A percentile compares a stretch with the other conserved stretches of the same genome.
These are phyloP conservation scores for Helichrysum umbraculigerum DNA, from an alignment of 129 eudicot species.

Conservation along the genomic window DNA sequence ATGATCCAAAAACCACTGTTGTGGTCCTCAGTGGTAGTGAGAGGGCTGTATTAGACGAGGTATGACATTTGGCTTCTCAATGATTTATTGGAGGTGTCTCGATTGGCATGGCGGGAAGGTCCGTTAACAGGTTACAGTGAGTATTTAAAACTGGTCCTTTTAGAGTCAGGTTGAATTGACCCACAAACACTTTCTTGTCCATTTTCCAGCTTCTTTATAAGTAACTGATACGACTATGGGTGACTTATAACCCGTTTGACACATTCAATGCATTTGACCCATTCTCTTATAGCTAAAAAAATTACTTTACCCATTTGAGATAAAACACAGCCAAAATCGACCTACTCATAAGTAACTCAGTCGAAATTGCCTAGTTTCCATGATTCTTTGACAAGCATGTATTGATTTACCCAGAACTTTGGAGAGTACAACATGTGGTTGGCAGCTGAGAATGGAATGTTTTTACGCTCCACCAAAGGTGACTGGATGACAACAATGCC, in stretches of 20 bases:
- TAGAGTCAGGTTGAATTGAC: neutral
- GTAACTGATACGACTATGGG: neutral
- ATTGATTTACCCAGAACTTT: constrained; percentile 10
- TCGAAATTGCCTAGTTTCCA: neutral
- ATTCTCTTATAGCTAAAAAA: neutral
- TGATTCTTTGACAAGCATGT: neutral
- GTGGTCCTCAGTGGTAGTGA: constrained; percentile 93
- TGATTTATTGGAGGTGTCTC: neutral
- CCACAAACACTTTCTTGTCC: neutral
- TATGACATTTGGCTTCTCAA: constrained; percentile 25
- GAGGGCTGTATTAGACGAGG: constrained; percentile 73
- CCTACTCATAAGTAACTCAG: neutral
- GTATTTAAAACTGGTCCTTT: neutral
- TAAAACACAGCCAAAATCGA: neutral
- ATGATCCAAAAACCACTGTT: constrained; percentile 79
- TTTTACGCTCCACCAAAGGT: constrained; percentile 12
- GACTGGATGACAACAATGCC: constrained; percentile 99
- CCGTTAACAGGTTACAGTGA: neutral
- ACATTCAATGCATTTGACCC: neutral
- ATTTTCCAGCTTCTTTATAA: neutral
- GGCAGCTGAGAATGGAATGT: constrained; percentile 21
- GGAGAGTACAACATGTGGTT: constrained; percentile 19
- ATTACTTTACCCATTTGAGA: neutral
- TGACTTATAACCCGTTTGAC: neutral
- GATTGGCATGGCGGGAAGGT: neutral